Evolutionary conservation across 768 basidiomycete genomes (phyloP).

Genomic region (Arthromyces matolae): DNA sequence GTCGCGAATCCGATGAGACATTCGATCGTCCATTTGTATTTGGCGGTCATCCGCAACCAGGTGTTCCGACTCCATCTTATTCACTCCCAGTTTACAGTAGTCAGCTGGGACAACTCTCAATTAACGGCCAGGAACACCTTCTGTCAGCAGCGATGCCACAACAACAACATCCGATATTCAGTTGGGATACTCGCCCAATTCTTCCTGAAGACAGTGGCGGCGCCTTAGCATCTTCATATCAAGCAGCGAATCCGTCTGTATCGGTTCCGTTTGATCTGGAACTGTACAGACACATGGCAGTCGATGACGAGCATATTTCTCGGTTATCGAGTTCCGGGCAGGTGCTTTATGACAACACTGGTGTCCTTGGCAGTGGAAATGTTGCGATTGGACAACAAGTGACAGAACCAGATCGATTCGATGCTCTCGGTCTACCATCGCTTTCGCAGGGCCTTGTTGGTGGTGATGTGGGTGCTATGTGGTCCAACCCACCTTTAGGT

Average conservation of each 20-base stretch:
- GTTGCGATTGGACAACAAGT: neutral
- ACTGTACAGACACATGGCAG: constrained; percentile 24
- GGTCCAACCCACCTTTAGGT: constrained; percentile 62
- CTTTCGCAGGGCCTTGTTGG: constrained; percentile 31
- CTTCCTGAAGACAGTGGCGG: neutral
- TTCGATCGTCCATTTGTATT: too few species aligned
- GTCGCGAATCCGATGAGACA: too few species aligned
- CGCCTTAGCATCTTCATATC: constrained; percentile 2
- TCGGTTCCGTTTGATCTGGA: constrained; percentile 20
- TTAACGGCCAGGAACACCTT: constrained; percentile 25
- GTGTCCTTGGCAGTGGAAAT: neutral
- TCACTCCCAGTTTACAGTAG: constrained; percentile 57
- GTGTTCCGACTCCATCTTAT: too few species aligned
- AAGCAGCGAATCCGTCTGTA: neutral
- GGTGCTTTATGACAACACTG: neutral
- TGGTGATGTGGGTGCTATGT: constrained; percentile 58
- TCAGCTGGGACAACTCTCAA: constrained; percentile 53
- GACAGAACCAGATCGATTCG: neutral
- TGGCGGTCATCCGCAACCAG: too few species aligned
- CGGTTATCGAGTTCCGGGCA: constrained; percentile 1
- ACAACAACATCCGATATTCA: neutral
- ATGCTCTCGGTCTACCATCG: neutral
- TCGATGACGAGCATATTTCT: constrained; percentile 3
- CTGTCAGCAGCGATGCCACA: neutral
- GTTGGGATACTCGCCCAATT: constrained; percentile 2